Evolutionary conservation across 352 stramenopile species (phyloP), one percentile per base, ranked within the genome.

Genomic region (Phytophthora uliginosa): DNA sequence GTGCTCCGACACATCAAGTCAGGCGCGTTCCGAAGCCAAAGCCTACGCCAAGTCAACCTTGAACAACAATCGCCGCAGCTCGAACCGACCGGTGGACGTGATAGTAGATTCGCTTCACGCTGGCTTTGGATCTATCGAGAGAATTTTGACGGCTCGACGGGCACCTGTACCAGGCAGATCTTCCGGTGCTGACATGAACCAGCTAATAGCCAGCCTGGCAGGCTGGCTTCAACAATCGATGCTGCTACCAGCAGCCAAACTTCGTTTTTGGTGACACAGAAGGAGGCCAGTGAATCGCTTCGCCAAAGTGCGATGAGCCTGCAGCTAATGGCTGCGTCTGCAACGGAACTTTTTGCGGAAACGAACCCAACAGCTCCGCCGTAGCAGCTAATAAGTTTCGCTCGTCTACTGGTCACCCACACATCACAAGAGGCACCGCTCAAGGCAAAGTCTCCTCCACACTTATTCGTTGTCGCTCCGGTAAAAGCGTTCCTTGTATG

Each of bases 401-500:
- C 2, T 26, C 24, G 24, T 26, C 24, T 2, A 26, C 24, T 2
- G 24, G 24, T 26, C 24, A 26, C 24, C 24, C 24, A 26, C 24
- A 2, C 24, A 26, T 26, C 24, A 26, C 24, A 26, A 26, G 24
- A 26, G 24, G 24, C 24, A 7, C 28, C 28, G 28, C 28, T 5
- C 28, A 31, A 7, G 28, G 7, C 28, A 40, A 53, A 18, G 26
- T n/a, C 17, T 53, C 12, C 1, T 10, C 22, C 4, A 4, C 10
- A 36, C 61, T 65, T 64, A 71, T 58, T 71, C 45, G 54, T 71
- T 58, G 60, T 71, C 22, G 1, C 36, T 22, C 6, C 6, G 31
- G 22, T 64, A 64, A 54, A 69, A 71, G 45, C 33, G 55, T n/a
- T 65, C 31, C 31, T 52, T 58, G 13, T 71, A 65, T 17, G 54